phyloP scores from a whole-genome alignment of 2,329 filamentous ascomycete species.

The Sclerotinia subarctica region DNA sequence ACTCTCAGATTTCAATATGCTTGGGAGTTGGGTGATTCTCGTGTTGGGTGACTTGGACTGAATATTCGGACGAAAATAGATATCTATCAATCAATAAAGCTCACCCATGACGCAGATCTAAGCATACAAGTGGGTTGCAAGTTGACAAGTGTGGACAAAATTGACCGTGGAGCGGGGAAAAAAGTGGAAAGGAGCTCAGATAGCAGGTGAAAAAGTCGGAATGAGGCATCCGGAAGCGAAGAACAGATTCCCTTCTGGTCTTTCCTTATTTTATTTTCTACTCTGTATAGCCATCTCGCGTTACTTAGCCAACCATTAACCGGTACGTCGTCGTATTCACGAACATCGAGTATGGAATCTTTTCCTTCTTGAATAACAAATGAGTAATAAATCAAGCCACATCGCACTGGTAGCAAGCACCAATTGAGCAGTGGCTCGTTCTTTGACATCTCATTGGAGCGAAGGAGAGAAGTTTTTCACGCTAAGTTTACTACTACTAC shows the following conservation, averaged over 20 bases:
- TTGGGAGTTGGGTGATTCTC: constrained; percentile 1
- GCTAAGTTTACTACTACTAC: not conserved
- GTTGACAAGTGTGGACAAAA: not conserved
- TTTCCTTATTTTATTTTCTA: not conserved
- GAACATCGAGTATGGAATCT: not conserved
- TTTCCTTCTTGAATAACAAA: not conserved
- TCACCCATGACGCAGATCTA: constrained; percentile 12
- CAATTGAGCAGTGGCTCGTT: no score
- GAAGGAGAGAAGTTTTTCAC: not conserved
- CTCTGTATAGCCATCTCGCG: not conserved
- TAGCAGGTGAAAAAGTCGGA: not conserved
- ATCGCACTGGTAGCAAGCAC: not conserved
- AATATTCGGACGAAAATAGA: constrained; percentile 12
- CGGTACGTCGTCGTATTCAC: not conserved
- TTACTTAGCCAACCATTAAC: not conserved
- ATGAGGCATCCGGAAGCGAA: constrained; percentile 1
- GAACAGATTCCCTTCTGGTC: not conserved
- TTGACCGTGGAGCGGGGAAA: not conserved
- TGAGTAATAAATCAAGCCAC: not conserved
- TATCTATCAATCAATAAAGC: not conserved
- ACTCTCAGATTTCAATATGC: not conserved
- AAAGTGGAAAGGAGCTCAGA: not conserved
- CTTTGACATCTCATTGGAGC: not conserved
- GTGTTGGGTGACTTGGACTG: constrained; percentile 6
- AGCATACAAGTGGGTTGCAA: not conserved